A percentile compares a stretch with the other conserved stretches of the same genome.
These are phyloP conservation scores for Oryza rufipogon DNA, from an alignment of 176 grass and related monocot genomes.

Conservation along the genomic window DNA sequence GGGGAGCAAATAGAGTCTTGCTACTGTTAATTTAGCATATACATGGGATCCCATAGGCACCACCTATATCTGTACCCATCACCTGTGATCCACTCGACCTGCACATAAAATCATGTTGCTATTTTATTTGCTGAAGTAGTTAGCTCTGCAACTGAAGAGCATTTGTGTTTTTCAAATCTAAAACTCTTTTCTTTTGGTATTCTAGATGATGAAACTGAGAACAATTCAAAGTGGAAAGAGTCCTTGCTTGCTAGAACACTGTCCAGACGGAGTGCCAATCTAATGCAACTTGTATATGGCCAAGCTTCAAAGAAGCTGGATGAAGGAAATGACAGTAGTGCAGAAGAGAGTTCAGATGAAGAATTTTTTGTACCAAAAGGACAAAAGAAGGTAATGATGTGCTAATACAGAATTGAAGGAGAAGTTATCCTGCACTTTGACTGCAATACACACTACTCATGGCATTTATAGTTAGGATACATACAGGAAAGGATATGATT, in stretches of 20 bases:
- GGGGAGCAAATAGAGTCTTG: neutral
- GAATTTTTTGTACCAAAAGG: constrained; percentile 87
- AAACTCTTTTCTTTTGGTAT: constrained; percentile 28
- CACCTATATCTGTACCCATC: neutral
- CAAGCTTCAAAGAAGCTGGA: constrained; percentile 45
- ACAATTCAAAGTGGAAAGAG: constrained; percentile 91
- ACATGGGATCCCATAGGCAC: neutral
- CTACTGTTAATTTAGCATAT: neutral
- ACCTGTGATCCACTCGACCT: neutral
- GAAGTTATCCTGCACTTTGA: neutral
- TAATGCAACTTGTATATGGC: constrained; percentile 92
- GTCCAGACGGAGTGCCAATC: constrained; percentile 58
- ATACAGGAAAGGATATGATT: neutral
- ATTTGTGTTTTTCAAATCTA: constrained; percentile 12
- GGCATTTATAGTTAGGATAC: constrained; percentile 5
- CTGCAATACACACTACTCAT: neutral
- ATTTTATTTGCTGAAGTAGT: constrained; percentile 31
- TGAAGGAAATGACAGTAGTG: constrained; percentile 43
- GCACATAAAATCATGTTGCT: neutral
- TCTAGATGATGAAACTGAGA: constrained; percentile 62
- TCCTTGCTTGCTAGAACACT: constrained; percentile 69
- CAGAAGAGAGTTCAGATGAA: constrained; percentile 65
- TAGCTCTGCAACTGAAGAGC: constrained; percentile 1
- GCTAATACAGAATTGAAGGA: constrained; percentile 19
- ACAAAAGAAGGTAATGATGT: constrained; percentile 53